Evolutionary conservation across 495 filamentous ascomycete species (phyloP).

Genomic region (Hamigera avellanea): DNA sequence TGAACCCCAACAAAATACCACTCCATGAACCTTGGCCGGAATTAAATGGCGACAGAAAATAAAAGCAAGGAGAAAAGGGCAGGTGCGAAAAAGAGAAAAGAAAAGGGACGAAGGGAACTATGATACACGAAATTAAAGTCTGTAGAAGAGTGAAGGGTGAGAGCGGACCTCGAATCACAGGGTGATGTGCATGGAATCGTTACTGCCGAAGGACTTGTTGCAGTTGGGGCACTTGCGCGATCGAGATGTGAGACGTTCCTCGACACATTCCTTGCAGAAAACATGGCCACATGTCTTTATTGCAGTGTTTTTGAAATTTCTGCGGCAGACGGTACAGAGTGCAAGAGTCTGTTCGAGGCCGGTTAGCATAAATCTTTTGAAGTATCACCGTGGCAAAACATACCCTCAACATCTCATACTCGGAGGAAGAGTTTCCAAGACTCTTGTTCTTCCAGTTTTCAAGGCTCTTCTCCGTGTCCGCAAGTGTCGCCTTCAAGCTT

Average conservation of each 20-base stretch:
- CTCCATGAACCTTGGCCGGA: conserved; percentile 21
- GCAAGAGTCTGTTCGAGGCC: conserved; percentile 58
- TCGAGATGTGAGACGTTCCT: conserved; percentile 73
- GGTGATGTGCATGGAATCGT: conserved; percentile 65
- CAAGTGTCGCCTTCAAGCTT: conserved; percentile 56
- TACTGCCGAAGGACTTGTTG: conserved; percentile 76
- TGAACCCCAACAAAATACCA: conserved; percentile 26
- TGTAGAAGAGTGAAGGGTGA: conserved; percentile 1
- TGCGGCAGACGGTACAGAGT: conserved; percentile 79
- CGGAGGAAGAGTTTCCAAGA: conserved; percentile 64
- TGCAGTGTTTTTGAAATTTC: conserved; percentile 84
- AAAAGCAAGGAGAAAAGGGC: conserved; percentile 4
- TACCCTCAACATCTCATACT: conserved; percentile 76
- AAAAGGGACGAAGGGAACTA: conserved; percentile 6
- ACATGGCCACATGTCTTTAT: conserved; percentile 94
- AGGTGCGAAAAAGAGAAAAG: conserved; percentile 7
- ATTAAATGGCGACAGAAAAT: conserved; percentile 12
- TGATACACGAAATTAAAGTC: conserved; percentile 6
- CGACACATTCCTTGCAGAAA: conserved; percentile 83
- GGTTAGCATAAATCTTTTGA: conserved; percentile 22
- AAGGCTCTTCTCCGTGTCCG: conserved; percentile 62
- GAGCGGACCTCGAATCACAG: conserved; percentile 21
- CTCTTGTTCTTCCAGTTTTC: conserved; percentile 75
- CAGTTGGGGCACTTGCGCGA: conserved; percentile 93
- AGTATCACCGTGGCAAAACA: conserved; percentile 21